A percentile compares a stretch with the other conserved stretches of the same genome.
These are phyloP conservation scores for Arachnopeziza araneosa DNA, from an alignment of 2,329 filamentous ascomycete species.

Conservation along the genomic window DNA sequence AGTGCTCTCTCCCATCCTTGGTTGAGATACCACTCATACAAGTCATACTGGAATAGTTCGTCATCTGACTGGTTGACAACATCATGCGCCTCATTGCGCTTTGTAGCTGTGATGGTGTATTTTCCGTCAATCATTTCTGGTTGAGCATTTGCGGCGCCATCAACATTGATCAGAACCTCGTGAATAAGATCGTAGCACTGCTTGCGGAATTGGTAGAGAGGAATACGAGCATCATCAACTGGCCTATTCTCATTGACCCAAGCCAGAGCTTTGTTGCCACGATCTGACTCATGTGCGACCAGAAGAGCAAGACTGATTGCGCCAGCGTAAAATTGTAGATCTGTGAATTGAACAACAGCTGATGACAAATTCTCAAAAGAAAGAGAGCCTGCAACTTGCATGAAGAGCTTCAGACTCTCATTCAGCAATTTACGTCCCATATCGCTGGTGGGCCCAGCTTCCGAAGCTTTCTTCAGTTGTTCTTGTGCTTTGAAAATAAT, in stretches of 20 bases:
- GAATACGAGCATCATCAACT: constrained; percentile 60
- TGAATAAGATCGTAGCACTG: constrained; percentile 86
- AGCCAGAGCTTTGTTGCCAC: constrained; percentile 74
- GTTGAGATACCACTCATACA: constrained; percentile 97
- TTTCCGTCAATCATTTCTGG: constrained; percentile 74
- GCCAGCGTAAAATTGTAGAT: constrained; percentile 84
- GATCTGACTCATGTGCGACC: constrained; percentile 79
- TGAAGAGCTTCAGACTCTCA: constrained; percentile 82
- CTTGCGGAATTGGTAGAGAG: constrained; percentile 64
- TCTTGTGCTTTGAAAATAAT: constrained; percentile 98
- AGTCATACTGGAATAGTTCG: constrained; percentile 88
- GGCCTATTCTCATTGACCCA: constrained; percentile 86
- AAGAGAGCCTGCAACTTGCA: constrained; percentile 79
- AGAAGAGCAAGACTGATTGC: constrained; percentile 82
- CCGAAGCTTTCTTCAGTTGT: constrained; percentile 80
- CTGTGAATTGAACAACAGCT: constrained; percentile 73
- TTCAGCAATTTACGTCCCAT: constrained; percentile 73
- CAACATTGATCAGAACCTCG: constrained; percentile 70
- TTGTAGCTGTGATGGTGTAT: constrained; percentile 67
- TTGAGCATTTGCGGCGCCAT: constrained; percentile 61
- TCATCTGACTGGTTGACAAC: constrained; percentile 85
- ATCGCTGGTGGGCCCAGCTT: constrained; percentile 70
- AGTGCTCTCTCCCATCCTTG: constrained; percentile 82
- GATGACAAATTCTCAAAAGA: constrained; percentile 73
- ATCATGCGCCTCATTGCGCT: constrained; percentile 81